Conservation (phyloP, 2,329 filamentous ascomycete species). For the Metarhizium sp. region DNA sequence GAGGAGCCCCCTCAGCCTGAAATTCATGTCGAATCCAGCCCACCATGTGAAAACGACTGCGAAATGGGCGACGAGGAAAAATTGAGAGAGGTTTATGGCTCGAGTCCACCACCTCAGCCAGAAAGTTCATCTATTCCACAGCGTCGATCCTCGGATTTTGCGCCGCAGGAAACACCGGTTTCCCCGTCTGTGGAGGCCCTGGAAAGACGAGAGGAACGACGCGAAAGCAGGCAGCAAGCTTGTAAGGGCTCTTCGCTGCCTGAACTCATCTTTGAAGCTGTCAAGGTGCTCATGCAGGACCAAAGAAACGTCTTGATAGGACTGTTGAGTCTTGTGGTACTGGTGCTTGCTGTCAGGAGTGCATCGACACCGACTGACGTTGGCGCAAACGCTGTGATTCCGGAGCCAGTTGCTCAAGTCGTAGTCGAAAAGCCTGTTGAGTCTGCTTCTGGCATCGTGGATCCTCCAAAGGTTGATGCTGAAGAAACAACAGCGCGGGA, state of each 20-base stretch:
- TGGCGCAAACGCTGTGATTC: neutral
- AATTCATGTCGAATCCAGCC: constrained; percentile 4
- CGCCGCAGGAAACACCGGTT: constrained; percentile 8
- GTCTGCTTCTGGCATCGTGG: neutral
- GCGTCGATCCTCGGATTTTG: constrained; percentile 7
- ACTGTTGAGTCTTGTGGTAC: constrained; percentile 42
- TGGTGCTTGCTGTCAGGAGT: constrained; percentile 36
- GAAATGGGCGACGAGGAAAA: constrained; percentile 38
- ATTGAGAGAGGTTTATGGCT: constrained; percentile 44
- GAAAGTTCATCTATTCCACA: constrained; percentile 6
- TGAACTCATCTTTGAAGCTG: constrained; percentile 44
- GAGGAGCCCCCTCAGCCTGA: constrained; percentile 7
- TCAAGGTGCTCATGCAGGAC: constrained; percentile 45
- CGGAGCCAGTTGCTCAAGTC: neutral
- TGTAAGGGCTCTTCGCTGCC: constrained; percentile 39
- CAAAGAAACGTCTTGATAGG: constrained; percentile 51
- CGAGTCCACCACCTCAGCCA: constrained; percentile 14
- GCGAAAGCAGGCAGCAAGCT: constrained; percentile 17
- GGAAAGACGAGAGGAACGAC: constrained; percentile 21
- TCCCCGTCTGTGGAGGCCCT: constrained; percentile 15
- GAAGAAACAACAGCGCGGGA: neutral
- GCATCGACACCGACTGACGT: constrained; percentile 11
- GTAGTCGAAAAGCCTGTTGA: neutral
- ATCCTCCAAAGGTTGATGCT: neutral
- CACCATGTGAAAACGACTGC: constrained; percentile 20